Conservation (phyloP, 192 early-diverging fungal species). For the Coemansia interrupta region DNA sequence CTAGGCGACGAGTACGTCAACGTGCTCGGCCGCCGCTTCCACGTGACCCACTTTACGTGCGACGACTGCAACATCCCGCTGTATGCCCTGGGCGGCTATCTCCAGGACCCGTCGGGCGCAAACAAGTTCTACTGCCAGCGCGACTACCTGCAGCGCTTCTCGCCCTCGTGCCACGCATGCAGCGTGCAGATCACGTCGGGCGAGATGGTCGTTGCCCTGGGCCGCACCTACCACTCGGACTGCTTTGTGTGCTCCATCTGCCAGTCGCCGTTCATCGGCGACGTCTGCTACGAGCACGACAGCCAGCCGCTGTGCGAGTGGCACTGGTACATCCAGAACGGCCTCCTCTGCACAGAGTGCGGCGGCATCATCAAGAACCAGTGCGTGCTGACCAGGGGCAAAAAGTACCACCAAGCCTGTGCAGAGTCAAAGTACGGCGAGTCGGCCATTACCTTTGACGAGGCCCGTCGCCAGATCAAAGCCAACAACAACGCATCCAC, state of each 20-base stretch:
- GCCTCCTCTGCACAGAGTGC: slow-evolving; percentile 49
- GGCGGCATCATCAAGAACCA: slow-evolving; percentile 52
- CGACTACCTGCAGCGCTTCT: slow-evolving; percentile 53
- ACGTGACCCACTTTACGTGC: slow-evolving; percentile 50
- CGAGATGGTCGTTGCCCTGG: slow-evolving; percentile 51
- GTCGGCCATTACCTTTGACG: slow-evolving; percentile 37
- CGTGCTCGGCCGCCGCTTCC: slow-evolving; percentile 44
- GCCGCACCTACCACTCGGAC: slow-evolving; percentile 51
- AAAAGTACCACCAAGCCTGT: slow-evolving; percentile 50
- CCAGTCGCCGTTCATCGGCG: slow-evolving; percentile 53
- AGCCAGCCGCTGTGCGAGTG: slow-evolving; percentile 54
- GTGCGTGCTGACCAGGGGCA: slow-evolving; percentile 51
- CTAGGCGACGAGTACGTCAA: slow-evolving; percentile 53
- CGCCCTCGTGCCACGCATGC: slow-evolving; percentile 49
- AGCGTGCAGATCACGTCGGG: slow-evolving; percentile 52
- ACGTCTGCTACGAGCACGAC: slow-evolving; percentile 53
- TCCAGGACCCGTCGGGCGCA: slow-evolving; percentile 38
- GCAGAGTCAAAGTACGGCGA: slow-evolving; percentile 53
- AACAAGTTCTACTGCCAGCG: slow-evolving; percentile 52
- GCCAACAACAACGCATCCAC: slow-evolving; percentile 11
- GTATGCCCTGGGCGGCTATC: slow-evolving; percentile 52
- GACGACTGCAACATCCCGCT: slow-evolving; percentile 52
- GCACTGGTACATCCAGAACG: slow-evolving; percentile 55
- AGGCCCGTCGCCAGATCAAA: slow-evolving; percentile 42
- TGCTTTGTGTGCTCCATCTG: slow-evolving; percentile 55